A percentile compares a stretch with the other conserved stretches of the same genome.
phyloP scores from a whole-genome alignment of 805 yeast genomes.

The Candida sonorensis region DNA sequence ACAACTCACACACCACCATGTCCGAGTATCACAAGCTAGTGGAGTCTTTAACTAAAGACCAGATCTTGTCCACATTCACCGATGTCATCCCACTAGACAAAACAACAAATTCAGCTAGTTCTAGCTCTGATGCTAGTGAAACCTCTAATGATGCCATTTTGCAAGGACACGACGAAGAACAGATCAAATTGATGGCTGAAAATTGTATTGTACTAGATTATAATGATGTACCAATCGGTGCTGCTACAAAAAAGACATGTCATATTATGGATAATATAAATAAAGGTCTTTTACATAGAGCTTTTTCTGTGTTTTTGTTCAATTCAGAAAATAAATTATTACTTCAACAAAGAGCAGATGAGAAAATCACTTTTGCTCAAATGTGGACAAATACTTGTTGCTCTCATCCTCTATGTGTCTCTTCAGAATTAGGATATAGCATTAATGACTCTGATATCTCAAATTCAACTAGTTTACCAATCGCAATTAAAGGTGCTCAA shows the following conservation, averaged over 20 bases:
- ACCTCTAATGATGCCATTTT: slow-evolving; percentile 45
- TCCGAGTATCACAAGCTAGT: slow-evolving; percentile 44
- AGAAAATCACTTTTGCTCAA: slow-evolving; percentile 92
- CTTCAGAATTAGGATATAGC: slow-evolving; percentile 80
- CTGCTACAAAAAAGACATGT: slow-evolving; percentile 88
- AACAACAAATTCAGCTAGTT: slow-evolving; percentile 26
- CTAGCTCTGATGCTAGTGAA: too few species aligned
- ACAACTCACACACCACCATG: too few species aligned
- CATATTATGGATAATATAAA: slow-evolving; percentile 85
- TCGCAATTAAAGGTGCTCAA: slow-evolving; percentile 72
- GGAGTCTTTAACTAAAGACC: slow-evolving; percentile 38
- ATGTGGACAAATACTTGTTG: slow-evolving; percentile 99
- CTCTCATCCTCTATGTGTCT: slow-evolving; percentile 89
- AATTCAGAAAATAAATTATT: slow-evolving; percentile 68
- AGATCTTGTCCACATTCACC: slow-evolving; percentile 52
- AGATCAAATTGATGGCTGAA: slow-evolving; percentile 92
- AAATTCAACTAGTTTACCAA: slow-evolving; percentile 33
- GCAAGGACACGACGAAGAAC: slow-evolving; percentile 88
- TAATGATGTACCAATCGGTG: slow-evolving; percentile 82
- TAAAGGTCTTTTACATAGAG: slow-evolving; percentile 84
- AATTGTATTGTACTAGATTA: slow-evolving; percentile 90
- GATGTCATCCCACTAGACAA: slow-evolving; percentile 59
- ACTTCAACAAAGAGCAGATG: slow-evolving; percentile 92
- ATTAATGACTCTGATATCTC: slow-evolving; percentile 23
- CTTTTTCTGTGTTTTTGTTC: slow-evolving; percentile 92